Base-by-base conservation (phyloP, 2,329 filamentous ascomycete genomes). In the Colletotrichum magnum region DNA sequence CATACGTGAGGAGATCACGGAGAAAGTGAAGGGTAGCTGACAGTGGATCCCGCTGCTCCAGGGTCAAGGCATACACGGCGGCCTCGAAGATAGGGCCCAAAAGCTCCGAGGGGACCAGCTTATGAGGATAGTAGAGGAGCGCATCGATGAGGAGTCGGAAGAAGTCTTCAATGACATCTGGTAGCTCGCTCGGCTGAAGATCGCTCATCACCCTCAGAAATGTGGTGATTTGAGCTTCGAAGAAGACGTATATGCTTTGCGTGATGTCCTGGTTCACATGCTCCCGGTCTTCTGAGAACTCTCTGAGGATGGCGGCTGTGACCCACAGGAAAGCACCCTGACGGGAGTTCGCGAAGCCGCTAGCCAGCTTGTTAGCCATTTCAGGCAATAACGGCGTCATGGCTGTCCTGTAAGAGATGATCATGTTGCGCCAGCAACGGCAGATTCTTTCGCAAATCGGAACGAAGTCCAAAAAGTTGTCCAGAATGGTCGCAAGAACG, bases 321-420 rank as follows among this genome's bases (percentile, higher is more conserved):
- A 96, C 95, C 96, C 96, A 99, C n/a, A 99, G 86, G 86, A 99
- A 99, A 79, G 95, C 98, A 13, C 96, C 96, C 81, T 99, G 95
- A 70, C 91, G 89, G 12, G 95, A 98, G 18, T 89, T 87, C 64
- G 92, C 88, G 78, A 99, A 99, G 5, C 95, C 95, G 72, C 87
- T 88, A 1, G 94, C 94, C 66, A 99, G 88, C 80, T 95, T 97
- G 74, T 95, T 93, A 18, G 96, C 97, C 81, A 99, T 90, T 21
- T 90, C 88, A 1, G 93, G 93, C 52, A 99, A 87, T 53, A 99
- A 83, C 26, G 95, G 94, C 15, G 92, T 89, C 85, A 97, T 97
- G 58, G 93, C 93, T 2, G 92, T 96, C 73, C 96, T 90, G 80
- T 98, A 98, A 0, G 95, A 97, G 68, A 98, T 94, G 47, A 99